Conservation (phyloP, 371 early-diverging fungal species). For the Phascolomyces articulosus region DNA sequence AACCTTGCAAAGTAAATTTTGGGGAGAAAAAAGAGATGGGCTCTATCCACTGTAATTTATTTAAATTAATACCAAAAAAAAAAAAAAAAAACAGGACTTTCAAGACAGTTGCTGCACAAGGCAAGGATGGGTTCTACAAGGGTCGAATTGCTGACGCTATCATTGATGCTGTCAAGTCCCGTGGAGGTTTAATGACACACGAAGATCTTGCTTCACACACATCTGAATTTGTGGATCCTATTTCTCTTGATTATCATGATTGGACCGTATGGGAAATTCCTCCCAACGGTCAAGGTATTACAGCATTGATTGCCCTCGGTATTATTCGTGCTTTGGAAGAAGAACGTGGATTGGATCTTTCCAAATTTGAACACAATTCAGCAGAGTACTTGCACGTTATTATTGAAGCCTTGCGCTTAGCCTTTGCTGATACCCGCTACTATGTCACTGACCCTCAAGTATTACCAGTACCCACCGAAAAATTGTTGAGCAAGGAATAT, state of each 20-base stretch:
- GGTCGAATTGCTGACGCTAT: conserved; percentile 82
- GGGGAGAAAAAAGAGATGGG: too few species aligned
- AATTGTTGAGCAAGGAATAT: conserved; percentile 61
- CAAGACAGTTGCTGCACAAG: conserved; percentile 61
- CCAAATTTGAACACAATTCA: conserved; percentile 55
- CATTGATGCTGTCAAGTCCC: conserved; percentile 56
- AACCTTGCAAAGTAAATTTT: conserved; percentile 60
- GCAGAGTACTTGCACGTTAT: conserved; percentile 69
- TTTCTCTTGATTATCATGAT: conserved; percentile 68
- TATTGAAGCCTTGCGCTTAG: conserved; percentile 72
- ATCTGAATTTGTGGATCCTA: conserved; percentile 62
- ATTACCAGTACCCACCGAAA: conserved; percentile 48
- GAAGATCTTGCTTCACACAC: conserved; percentile 75
- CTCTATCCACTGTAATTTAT: neutral
- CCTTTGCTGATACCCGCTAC: conserved; percentile 76
- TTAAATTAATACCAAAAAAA: neutral
- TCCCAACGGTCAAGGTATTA: conserved; percentile 82
- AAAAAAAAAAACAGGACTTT: conserved; percentile 53
- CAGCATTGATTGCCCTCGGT: conserved; percentile 74
- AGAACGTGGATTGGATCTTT: conserved; percentile 38
- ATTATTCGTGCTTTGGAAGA: conserved; percentile 66
- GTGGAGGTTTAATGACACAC: conserved; percentile 77
- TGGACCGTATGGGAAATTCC: conserved; percentile 75
- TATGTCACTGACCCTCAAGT: conserved; percentile 74
- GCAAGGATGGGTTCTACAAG: conserved; percentile 77